Evolutionary conservation across 1,139 yeast species (phyloP), one percentile per base, ranked within the genome.

Genomic region (Arxiozyma telluris): DNA sequence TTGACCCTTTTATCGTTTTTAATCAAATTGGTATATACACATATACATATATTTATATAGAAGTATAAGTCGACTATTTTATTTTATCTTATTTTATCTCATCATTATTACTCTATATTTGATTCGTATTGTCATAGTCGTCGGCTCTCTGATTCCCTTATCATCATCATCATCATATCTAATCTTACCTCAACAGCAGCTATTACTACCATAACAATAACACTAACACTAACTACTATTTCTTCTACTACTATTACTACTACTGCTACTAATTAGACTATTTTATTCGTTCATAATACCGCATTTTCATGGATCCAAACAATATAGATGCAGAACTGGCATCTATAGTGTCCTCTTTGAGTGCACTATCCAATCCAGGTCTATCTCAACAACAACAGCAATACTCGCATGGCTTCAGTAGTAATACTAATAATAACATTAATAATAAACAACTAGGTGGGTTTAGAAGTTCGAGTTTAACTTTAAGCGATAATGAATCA

Each of bases 321-420:
- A 38, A 46, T 39, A 54, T 57, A 50, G 71, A 67, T 54, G 62
- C 67, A 3, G 71, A 68, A 52, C 54, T 68, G 42, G 70, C 68
- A 20, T 67, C 71, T 41, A 68, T 68, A 25, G 71, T 68, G 3
- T 67, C 71, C 7, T 67, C 71, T 21, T 53, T 68, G 47, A 66
- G 69, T 50, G 70, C 69, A 30, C 56, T 67, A 43, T 66, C 70
- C 6, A 61, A 62, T 46, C 54, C 57, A 22, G 49, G 48, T 39
- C 51, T 38, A 20, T 46, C 49, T 38, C 42, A 34, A 46, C 49
- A 46, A 53, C 43, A 51, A 8, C 38, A 25, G 17, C 22, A 45
- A 44, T 46, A 50, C 38, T 22, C 22, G n/a, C 43, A 43, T 23
- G 45, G 38, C 25, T 27, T 44, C 11, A 51, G 48, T 41, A 50